Evolutionary conservation across 2,329 filamentous ascomycete species (phyloP), one percentile per base, ranked within the genome.

Genomic region (Bisporella sp.): DNA sequence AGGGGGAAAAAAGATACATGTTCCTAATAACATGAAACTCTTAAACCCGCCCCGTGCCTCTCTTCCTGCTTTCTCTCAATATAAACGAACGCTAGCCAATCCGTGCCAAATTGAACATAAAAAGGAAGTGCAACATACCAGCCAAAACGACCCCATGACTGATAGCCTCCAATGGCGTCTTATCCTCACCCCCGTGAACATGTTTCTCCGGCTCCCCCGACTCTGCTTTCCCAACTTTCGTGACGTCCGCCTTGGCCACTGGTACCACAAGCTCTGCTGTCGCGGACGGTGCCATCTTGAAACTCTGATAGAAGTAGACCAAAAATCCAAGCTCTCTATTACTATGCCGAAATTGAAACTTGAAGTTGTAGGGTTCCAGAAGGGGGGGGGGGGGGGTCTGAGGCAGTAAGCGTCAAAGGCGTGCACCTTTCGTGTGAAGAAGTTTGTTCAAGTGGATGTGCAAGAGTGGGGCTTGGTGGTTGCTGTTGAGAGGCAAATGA

Each of bases 101-200:
- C 21, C 21, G 21, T 21, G 21, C 21, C 29, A 32, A 30, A 39
- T 21, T 6, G 2, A 12, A 6, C 35, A 45, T 6, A 37, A 6
- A 6, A 47, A 39, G 13, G 11, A 41, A 35, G 33, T 30, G 12
- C 28, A 30, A 46, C 55, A 54, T 53, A 62, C 62, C 61, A 50
- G 60, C 52, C 44, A 53, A 50, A 48, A 64, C 49, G 33, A 64
- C 45, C 1, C 63, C 64, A 56, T 66, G 64, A 49, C 62, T 64
- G 33, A 66, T 65, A 46, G 64, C 64, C 46, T 64, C 61, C 11
- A 65, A 41, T 6, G 64, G 63, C 5, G 63, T 64, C 52, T 62
- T 59, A 31, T 61, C 62, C 53, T 61, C 54, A 11, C 51, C 59
- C 21, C 57, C 60, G 44, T 63, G 59, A 28, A 61, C 54, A 54